Conservation (phyloP, 1,284 basidiomycete species). For the Marasmius tenuissimus region DNA sequence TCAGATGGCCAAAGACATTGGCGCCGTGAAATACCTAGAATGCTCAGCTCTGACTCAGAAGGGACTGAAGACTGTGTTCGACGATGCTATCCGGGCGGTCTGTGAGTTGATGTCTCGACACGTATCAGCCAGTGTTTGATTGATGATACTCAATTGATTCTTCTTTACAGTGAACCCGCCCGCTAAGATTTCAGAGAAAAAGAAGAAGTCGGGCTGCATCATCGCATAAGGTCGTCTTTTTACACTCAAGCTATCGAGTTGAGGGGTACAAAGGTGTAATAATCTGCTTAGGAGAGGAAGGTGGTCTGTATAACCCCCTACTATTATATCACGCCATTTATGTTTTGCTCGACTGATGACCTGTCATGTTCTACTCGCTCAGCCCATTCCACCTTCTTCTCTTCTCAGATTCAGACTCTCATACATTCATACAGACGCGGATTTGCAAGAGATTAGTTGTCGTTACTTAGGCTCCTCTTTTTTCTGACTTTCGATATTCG, state of each 20-base stretch:
- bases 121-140: constrained; percentile 6
- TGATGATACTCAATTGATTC: constrained; percentile 11
- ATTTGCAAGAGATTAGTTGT: constrained; percentile 8
- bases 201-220: constrained; percentile 56
- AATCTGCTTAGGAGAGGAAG: neutral
- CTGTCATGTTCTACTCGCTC: constrained; percentile 26
- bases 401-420: constrained; percentile 7
- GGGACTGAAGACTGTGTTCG: constrained; percentile 95
- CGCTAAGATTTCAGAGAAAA: constrained; percentile 51
- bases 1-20: constrained; percentile 91
- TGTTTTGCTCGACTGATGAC: constrained; percentile 47
- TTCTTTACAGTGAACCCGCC: constrained; percentile 70
- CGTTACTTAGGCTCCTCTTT: constrained; percentile 2
- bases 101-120: constrained; percentile 54
- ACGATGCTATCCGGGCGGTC: constrained; percentile 92
- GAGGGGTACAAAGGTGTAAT: neutral
- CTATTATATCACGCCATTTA: constrained; percentile 60
- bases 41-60: constrained; percentile 98
- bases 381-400: neutral
- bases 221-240: constrained; percentile 54
- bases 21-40: constrained; percentile 95
- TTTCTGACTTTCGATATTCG: constrained; percentile 26
- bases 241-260: constrained; percentile 6
- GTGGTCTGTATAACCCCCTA: constrained; percentile 4
- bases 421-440: constrained; percentile 17